Evolutionary conservation across 2,329 filamentous ascomycete species (phyloP).

Genomic region (Paraphoma chrysanthemicola): DNA sequence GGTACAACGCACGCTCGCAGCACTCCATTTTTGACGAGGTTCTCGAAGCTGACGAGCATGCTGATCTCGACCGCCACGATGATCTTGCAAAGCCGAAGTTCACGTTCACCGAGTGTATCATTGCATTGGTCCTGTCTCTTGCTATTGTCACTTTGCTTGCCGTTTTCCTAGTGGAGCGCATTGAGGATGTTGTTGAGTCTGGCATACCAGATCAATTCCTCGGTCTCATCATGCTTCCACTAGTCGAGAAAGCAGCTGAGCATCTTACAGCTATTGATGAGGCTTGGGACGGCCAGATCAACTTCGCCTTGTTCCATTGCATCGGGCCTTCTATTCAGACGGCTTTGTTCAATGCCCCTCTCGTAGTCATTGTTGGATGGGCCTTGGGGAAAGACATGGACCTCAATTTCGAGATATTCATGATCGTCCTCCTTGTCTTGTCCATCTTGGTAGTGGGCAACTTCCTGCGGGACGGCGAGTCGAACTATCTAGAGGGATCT

Average conservation of each 20-base stretch:
- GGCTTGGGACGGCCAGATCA: slow-evolving; percentile 82
- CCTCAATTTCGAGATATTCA: slow-evolving; percentile 87
- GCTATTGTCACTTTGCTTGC: slow-evolving; percentile 75
- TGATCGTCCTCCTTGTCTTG: slow-evolving; percentile 80
- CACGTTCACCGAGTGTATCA: slow-evolving; percentile 74
- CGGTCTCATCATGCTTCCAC: slow-evolving; percentile 77
- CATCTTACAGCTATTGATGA: slow-evolving; percentile 85
- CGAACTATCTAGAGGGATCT: slow-evolving; percentile 86
- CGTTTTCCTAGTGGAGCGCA: slow-evolving; percentile 76
- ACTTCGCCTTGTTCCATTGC: slow-evolving; percentile 84
- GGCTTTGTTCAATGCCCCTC: slow-evolving; percentile 83
- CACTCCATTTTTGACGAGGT: slow-evolving; percentile 80
- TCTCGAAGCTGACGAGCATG: slow-evolving; percentile 73
- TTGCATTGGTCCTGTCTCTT: slow-evolving; percentile 71
- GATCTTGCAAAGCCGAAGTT: slow-evolving; percentile 71
- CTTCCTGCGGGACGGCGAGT: slow-evolving; percentile 86
- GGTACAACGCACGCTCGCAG: slow-evolving; percentile 77
- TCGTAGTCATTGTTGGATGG: slow-evolving; percentile 86
- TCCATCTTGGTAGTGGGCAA: slow-evolving; percentile 87
- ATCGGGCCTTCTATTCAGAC: slow-evolving; percentile 89
- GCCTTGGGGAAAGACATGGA: slow-evolving; percentile 73
- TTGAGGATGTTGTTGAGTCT: slow-evolving; percentile 66
- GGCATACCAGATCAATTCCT: slow-evolving; percentile 62
- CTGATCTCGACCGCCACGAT: slow-evolving; percentile 68
- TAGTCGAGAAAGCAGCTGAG: slow-evolving; percentile 87